Percentiles rank a stretch among this genome's conserved stretches.
Evolutionary conservation across 1,284 basidiomycete species (phyloP).

Genomic region (Melampsora abietis-canadensis): DNA sequence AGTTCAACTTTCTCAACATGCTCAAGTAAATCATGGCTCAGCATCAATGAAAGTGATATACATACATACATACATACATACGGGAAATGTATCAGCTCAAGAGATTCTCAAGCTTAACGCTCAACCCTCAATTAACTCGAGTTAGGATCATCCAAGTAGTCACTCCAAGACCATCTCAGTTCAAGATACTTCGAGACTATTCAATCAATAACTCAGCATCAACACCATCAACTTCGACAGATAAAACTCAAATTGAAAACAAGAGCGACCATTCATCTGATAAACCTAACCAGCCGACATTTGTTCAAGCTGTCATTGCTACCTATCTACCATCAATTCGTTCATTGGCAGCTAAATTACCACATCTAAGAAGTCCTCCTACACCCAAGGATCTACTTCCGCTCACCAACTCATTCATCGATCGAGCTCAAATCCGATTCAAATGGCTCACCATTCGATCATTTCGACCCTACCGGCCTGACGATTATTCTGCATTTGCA

Average conservation of each 20-base stretch:
- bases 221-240: background rate
- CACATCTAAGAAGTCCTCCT: conserved; percentile 45
- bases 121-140: too few relatives aligned
- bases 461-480: conserved; percentile 90
- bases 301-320: conserved; percentile 30
- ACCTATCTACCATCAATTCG: conserved; percentile 40
- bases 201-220: background rate
- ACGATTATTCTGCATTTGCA: conserved; percentile 93
- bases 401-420: conserved; percentile 82
- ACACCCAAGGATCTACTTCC: conserved; percentile 68
- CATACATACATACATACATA: too few relatives aligned
- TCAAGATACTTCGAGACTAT: background rate
- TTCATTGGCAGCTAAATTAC: conserved; percentile 36
- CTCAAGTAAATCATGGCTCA: too few relatives aligned
- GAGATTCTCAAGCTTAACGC: too few relatives aligned
- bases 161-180: too few relatives aligned
- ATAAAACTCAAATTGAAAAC: background rate
- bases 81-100: too few relatives aligned
- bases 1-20: too few relatives aligned
- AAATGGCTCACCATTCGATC: conserved; percentile 97
- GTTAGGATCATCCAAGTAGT: too few relatives aligned
- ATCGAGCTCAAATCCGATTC: conserved; percentile 83
- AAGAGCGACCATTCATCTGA: too few relatives aligned
- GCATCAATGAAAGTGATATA: too few relatives aligned
- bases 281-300: background rate